Evolutionary conservation across 257 asterid genomes (phyloP).

Genomic region (Ilex aquifolium): DNA sequence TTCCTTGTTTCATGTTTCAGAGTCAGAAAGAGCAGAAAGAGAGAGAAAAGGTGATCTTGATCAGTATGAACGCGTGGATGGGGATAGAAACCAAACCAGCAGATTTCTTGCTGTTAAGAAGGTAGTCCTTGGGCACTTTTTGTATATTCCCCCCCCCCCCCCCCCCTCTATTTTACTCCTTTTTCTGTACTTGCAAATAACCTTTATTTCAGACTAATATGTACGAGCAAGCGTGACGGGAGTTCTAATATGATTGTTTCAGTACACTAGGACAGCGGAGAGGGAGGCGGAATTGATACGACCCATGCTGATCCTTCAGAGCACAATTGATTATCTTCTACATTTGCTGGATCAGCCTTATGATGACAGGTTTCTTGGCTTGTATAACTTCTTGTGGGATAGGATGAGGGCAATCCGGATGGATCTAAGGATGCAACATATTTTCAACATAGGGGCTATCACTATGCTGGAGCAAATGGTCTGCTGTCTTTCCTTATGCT

Average conservation of each 20-base stretch:
- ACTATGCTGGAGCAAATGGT: constrained; percentile 99
- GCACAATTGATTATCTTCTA: constrained; percentile 81
- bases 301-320: constrained; percentile 85
- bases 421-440: constrained; percentile 99
- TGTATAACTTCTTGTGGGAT: constrained; percentile 98
- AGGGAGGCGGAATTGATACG: constrained; percentile 93
- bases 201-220: neutral
- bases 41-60: constrained; percentile 99
- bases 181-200: neutral
- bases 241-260: constrained; percentile 27
- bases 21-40: constrained; percentile 88
- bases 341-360: constrained; percentile 71
- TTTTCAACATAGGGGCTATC: constrained; percentile 74
- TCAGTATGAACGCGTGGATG: constrained; percentile 89
- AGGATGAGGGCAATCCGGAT: constrained; percentile 97
- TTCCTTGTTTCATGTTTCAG: constrained; percentile 35
- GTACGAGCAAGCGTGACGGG: constrained; percentile 6
- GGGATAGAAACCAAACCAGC: constrained; percentile 79
- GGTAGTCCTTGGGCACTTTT: constrained; percentile 28
- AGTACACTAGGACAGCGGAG: constrained; percentile 98
- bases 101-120: constrained; percentile 84
- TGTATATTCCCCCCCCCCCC: neutral
- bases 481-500: constrained; percentile 16
- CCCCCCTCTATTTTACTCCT: neutral
- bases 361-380: constrained; percentile 71